These are phyloP conservation scores for Cryptococcus amylolentus DNA, from an alignment of 1,284 basidiomycete species.

Conservation along the genomic window DNA sequence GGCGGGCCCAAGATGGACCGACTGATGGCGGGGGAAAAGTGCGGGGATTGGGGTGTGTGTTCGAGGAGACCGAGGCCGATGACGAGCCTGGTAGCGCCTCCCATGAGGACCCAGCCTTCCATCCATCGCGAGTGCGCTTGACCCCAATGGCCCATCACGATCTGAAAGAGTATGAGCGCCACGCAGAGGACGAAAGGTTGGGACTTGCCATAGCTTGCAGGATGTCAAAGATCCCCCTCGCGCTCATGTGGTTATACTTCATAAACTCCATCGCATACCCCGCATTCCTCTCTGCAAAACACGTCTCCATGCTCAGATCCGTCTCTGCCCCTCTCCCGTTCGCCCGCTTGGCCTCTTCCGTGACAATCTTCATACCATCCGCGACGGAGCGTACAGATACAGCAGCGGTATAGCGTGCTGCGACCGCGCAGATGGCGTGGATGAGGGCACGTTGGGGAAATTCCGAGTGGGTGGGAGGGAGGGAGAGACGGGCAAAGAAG, in stretches of 20 bases:
- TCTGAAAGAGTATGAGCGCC: constrained; percentile 6
- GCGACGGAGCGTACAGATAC: constrained; percentile 22
- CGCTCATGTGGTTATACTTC: constrained; percentile 16
- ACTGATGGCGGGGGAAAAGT: constrained; percentile 1
- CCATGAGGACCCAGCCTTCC: constrained; percentile 36
- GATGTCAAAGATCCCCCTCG: constrained; percentile 28
- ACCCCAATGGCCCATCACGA: constrained; percentile 22
- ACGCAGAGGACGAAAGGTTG: neutral
- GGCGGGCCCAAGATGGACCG: constrained; percentile 23
- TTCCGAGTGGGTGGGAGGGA: constrained; percentile 47
- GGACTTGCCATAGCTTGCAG: constrained; percentile 26
- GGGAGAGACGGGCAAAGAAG: constrained; percentile 45
- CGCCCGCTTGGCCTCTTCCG: constrained; percentile 11
- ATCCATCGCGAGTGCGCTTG: constrained; percentile 34
- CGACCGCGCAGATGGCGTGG: constrained; percentile 50
- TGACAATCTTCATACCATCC: constrained; percentile 16
- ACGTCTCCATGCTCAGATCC: constrained; percentile 17
- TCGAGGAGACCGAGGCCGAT: constrained; percentile 31
- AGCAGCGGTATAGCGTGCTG: constrained; percentile 41
- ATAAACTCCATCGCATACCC: constrained; percentile 21
- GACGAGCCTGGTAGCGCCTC: constrained; percentile 18
- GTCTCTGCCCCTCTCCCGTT: constrained; percentile 4
- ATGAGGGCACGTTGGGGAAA: constrained; percentile 50
- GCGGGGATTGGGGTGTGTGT: constrained; percentile 10
- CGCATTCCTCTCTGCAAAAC: constrained; percentile 33